phyloP scores from a whole-genome alignment of 2,329 filamentous ascomycete genomes.

The Aspergillus jensenii region DNA sequence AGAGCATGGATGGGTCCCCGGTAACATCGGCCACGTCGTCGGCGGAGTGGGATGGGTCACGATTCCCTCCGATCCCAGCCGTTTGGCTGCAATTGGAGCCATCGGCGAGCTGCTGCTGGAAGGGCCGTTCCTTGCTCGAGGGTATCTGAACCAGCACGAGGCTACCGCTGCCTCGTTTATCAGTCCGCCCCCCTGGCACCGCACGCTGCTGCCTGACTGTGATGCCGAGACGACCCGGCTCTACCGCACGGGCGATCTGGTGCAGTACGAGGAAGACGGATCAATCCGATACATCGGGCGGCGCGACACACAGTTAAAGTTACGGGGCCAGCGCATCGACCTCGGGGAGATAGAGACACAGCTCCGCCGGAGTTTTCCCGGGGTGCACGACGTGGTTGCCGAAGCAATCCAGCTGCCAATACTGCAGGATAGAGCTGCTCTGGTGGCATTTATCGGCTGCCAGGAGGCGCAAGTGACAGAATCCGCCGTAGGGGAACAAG shows the following conservation, averaged over 20 bases:
- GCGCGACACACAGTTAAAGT: not conserved
- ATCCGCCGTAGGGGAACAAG: too few relatives aligned
- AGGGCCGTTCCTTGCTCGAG: conserved; percentile 54
- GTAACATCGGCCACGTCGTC: not conserved
- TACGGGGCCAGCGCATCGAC: conserved; percentile 13
- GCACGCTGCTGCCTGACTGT: not conserved
- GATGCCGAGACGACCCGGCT: not conserved
- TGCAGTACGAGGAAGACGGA: not conserved
- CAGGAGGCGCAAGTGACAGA: too few relatives aligned
- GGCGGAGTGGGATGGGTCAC: not conserved
- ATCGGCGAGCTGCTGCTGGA: conserved; percentile 27
- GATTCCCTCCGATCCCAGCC: conserved; percentile 41
- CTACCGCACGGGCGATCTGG: conserved; percentile 3
- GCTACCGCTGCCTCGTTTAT: not conserved
- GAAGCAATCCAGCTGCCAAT: too few relatives aligned
- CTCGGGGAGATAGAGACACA: conserved; percentile 16
- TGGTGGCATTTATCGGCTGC: too few relatives aligned
- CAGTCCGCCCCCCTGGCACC: not conserved
- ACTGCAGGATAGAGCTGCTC: too few relatives aligned
- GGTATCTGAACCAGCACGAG: conserved; percentile 53
- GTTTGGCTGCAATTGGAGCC: conserved; percentile 52
- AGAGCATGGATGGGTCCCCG: not conserved
- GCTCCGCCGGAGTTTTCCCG: not conserved
- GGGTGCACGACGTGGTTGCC: too few relatives aligned
- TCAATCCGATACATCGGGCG: not conserved